These are phyloP conservation scores for Exophiala alcalophila DNA, from an alignment of 2,329 filamentous ascomycete genomes.

Conservation along the genomic window DNA sequence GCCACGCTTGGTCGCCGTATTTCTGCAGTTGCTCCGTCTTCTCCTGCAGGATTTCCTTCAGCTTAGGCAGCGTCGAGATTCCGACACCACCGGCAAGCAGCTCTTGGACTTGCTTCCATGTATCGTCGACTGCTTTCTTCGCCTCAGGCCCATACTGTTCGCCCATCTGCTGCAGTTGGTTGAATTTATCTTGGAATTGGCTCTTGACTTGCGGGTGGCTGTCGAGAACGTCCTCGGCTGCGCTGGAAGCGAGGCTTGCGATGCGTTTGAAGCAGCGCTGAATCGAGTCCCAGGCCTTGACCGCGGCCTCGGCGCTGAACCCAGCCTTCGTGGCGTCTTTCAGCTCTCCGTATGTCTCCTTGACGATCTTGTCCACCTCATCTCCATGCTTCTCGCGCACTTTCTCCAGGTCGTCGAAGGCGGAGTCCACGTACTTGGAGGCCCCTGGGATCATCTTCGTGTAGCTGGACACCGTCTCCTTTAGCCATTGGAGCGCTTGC, in stretches of 20 bases:
- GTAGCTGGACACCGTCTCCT: slow-evolving; percentile 65
- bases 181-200: slow-evolving; percentile 65
- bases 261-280: slow-evolving; percentile 61
- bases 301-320: slow-evolving; percentile 61
- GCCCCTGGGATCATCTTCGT: slow-evolving; percentile 70
- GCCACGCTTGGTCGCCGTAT: slow-evolving; percentile 69
- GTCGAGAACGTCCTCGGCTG: slow-evolving; percentile 62
- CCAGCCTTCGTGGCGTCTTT: slow-evolving; percentile 60
- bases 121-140: slow-evolving; percentile 71
- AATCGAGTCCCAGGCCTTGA: slow-evolving; percentile 61
- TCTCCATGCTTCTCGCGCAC: slow-evolving; percentile 65
- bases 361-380: slow-evolving; percentile 67
- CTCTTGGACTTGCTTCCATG: slow-evolving; percentile 64
- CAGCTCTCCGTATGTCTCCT: slow-evolving; percentile 65
- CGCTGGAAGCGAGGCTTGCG: slow-evolving; percentile 60
- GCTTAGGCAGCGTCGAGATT: slow-evolving; percentile 49
- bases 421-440: slow-evolving; percentile 63
- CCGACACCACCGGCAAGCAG: slow-evolving; percentile 62
- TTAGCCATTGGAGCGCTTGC: slow-evolving; percentile 64
- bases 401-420: slow-evolving; percentile 68
- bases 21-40: slow-evolving; percentile 66
- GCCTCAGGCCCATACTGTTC: slow-evolving; percentile 71
- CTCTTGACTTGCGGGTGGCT: slow-evolving; percentile 73
- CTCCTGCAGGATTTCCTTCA: slow-evolving; percentile 64
- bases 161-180: slow-evolving; percentile 67